Base-by-base conservation (phyloP, 2,329 filamentous ascomycete genomes). In the Dothistroma septosporum region DNA sequence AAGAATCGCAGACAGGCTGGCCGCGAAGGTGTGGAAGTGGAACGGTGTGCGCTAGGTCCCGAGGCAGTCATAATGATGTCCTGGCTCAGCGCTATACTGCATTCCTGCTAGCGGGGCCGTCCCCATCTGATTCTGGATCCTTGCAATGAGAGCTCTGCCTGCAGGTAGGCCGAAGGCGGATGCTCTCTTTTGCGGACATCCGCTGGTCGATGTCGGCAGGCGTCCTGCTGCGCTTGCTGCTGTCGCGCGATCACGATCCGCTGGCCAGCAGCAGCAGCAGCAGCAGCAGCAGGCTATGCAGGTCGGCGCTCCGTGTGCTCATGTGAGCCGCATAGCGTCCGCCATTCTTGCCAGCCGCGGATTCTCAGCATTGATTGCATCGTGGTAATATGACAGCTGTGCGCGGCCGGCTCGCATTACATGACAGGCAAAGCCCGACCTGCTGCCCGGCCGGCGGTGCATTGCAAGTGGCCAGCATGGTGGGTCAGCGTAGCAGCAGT, bases 401-500 rank as follows among this genome's bases (percentile, higher is more conserved):
- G 37, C 37, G 37, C 37, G n/a, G 37, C 50, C 35, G n/a, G 50
- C 50, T n/a, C 7, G 47, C 47, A 12, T 14, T 35, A 53, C 35
- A 28, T 53, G 50, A 53, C 50, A 53, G 50, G 50, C 31, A 53
- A 21, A 28, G 55, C 44, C 35, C 24, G 41, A 54, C 22, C 32
- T 50, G 37, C 37, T 44, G 21, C 22, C 50, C 31, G 24, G 19
- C 50, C 21, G 31, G 50, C 24, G 31, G 11, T 35, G 50, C 50
- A 35, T 53, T 31, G 31, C 50, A 19, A 35, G 61, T 62, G 55
- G 54, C 59, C 59, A 59, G 57, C 52, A 50, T 55, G 53, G 64
- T 66, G 64, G 64, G 60, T 55, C 64, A 61, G 59, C 61, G 61
- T 61, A 64, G 55, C 58, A 61, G 54, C 55, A 57, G 56, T 58